phyloP scores from a whole-genome alignment of 805 yeast genomes.

The Lipomyces yamanashiensis region DNA sequence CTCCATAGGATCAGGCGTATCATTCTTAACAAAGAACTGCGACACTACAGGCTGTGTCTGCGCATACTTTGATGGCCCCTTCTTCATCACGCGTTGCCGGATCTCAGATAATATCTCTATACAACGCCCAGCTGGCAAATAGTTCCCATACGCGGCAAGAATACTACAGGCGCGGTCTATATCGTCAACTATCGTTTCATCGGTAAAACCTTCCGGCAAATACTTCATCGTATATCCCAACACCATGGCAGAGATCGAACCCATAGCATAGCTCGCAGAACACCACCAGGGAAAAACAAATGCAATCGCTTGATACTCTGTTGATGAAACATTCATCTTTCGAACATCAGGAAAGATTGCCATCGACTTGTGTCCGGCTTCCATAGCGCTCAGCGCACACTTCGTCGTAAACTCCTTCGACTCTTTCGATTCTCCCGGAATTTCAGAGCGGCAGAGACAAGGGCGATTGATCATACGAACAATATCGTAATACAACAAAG shows the following conservation, averaged over 20 bases:
- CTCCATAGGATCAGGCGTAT: neutral
- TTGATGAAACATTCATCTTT: neutral
- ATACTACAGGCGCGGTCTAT: constrained; percentile 14
- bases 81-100: constrained; percentile 13
- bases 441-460: constrained; percentile 22
- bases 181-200: constrained; percentile 8
- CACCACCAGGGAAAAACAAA: constrained; percentile 28
- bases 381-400: constrained; percentile 20
- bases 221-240: constrained; percentile 15
- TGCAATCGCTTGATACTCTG: neutral
- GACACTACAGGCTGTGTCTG: neutral
- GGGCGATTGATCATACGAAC: constrained; percentile 27
- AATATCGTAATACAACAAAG: constrained; percentile 18
- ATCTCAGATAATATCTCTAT: constrained; percentile 6
- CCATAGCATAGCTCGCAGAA: constrained; percentile 20
- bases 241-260: constrained; percentile 28
- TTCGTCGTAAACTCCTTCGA: constrained; percentile 12
- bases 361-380: constrained; percentile 25
- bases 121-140: constrained; percentile 6
- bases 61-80: neutral
- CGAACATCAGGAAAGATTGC: constrained; percentile 11
- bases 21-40: neutral
- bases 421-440: constrained; percentile 25
- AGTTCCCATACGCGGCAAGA: constrained; percentile 5
- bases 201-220: constrained; percentile 7